Evolutionary conservation across 2,329 filamentous ascomycete genomes (phyloP).

Genomic region (Pseudocercospora fijiensis): DNA sequence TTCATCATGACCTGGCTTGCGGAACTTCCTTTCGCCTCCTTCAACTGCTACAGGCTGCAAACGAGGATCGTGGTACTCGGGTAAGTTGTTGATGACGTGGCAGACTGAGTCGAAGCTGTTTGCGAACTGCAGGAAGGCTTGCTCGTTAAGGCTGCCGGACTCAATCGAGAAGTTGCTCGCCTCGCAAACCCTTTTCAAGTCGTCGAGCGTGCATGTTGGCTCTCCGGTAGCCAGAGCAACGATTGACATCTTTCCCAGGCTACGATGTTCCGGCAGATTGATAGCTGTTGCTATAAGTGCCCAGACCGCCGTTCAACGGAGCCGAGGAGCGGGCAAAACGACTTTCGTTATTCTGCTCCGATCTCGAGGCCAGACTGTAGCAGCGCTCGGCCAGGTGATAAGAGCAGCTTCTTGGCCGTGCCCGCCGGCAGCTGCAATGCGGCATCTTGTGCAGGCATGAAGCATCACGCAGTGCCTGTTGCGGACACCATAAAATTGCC

Average conservation of each 20-base stretch:
- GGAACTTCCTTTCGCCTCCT: constrained; percentile 29
- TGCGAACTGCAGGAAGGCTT: constrained; percentile 31
- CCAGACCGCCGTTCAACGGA: background rate
- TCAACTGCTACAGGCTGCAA: constrained; percentile 35
- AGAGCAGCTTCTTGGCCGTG: constrained; percentile 1
- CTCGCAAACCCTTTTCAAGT: constrained; percentile 27
- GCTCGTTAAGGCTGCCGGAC: constrained; percentile 25
- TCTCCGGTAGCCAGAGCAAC: constrained; percentile 31
- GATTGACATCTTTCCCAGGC: constrained; percentile 30
- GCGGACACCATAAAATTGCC: background rate
- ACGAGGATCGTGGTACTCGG: constrained; percentile 42
- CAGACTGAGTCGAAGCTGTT: constrained; percentile 35
- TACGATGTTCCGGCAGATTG: background rate
- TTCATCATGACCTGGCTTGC: constrained; percentile 30
- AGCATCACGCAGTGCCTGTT: too few species aligned
- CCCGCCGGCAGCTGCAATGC: background rate
- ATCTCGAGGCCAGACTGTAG: background rate
- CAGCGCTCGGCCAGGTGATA: constrained; percentile 1
- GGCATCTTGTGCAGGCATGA: background rate
- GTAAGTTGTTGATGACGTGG: constrained; percentile 34
- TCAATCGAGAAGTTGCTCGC: constrained; percentile 30
- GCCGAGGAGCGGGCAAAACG: background rate
- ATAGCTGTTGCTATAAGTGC: background rate
- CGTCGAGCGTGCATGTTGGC: constrained; percentile 31
- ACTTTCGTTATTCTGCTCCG: background rate